Evolutionary conservation across 129 eudicot genomes (phyloP).

Genomic region (Helichrysum umbraculigerum): DNA sequence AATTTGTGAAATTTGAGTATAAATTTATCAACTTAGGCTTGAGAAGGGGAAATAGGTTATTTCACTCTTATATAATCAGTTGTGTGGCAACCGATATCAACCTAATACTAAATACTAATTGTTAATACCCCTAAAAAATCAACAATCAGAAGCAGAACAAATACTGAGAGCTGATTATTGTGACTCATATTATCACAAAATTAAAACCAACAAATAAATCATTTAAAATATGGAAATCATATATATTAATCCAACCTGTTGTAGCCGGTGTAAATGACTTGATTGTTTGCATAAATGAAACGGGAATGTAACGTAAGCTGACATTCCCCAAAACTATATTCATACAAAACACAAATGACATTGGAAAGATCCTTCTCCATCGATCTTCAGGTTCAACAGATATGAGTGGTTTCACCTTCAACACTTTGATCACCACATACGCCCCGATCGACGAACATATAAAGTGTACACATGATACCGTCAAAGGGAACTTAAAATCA

Average conservation of each 20-base stretch:
- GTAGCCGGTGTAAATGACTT: conserved; percentile 98
- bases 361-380: conserved; percentile 95
- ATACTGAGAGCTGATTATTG: neutral
- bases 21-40: neutral
- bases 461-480: conserved; percentile 92
- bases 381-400: conserved; percentile 88
- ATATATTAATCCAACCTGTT: conserved; percentile 61
- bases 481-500: conserved; percentile 91
- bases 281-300: conserved; percentile 97
- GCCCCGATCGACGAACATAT: conserved; percentile 95
- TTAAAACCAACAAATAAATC: neutral
- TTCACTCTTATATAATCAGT: neutral
- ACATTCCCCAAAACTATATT: conserved; percentile 95
- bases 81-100: neutral
- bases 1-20: neutral
- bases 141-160: neutral
- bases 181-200: neutral
- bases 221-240: neutral
- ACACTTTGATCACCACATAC: conserved; percentile 66
- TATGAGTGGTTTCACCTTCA: conserved; percentile 86
- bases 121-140: neutral
- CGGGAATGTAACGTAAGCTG: conserved; percentile 95
- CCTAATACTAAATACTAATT: neutral
- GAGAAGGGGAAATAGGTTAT: neutral
- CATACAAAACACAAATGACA: conserved; percentile 94